These are phyloP conservation scores for Syzygium aqueum DNA, from an alignment of 345 rosid species.

Conservation along the genomic window DNA sequence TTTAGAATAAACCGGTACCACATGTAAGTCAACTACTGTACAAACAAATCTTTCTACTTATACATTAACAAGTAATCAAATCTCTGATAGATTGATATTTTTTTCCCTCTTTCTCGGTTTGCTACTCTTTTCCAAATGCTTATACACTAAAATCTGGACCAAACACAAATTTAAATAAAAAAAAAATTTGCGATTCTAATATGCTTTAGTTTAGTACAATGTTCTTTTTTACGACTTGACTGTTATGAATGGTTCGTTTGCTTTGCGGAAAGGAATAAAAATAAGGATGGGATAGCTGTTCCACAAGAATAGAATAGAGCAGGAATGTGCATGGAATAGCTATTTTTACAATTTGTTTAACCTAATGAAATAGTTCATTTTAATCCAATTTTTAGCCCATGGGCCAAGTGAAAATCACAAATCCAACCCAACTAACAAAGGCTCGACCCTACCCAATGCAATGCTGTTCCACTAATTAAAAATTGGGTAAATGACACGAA, in stretches of 20 bases:
- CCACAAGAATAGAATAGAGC: neutral
- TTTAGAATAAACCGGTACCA: too few species aligned
- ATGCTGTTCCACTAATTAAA: neutral
- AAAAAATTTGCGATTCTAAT: neutral
- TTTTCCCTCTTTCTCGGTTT: too few species aligned
- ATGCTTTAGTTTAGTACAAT: neutral
- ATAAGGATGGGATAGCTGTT: neutral
- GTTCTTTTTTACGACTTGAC: neutral
- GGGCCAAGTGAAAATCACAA: neutral
- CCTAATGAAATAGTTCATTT: neutral
- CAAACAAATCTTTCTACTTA: too few species aligned
- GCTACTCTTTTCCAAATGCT: too few species aligned
- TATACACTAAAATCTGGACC: too few species aligned
- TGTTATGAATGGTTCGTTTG: neutral
- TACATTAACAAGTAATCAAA: too few species aligned
- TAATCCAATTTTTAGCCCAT: neutral
- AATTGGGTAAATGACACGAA: neutral
- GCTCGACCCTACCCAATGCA: neutral
- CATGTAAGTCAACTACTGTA: too few species aligned
- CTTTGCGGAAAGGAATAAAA: neutral
- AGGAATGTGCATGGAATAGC: neutral
- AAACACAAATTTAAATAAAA: neutral
- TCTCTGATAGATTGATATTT: too few species aligned
- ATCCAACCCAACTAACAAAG: neutral
- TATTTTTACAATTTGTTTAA: neutral